Conservation (phyloP, 1,284 basidiomycete species). For the Trichosporon asahii region DNA sequence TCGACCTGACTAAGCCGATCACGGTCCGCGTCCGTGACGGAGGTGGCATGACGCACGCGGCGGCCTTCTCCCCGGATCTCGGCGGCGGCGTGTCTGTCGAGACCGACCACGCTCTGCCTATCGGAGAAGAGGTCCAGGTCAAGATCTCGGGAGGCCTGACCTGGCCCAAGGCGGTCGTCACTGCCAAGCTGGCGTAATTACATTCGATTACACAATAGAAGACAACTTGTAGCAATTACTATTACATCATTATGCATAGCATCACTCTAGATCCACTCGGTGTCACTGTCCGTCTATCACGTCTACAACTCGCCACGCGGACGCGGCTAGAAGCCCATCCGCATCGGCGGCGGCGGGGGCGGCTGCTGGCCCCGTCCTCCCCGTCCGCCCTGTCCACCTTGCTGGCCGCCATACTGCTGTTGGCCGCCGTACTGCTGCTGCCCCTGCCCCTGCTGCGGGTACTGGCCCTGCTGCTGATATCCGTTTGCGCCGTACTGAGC, state of each 20-base stretch:
- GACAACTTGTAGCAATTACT: slow-evolving; percentile 11
- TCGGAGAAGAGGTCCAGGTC: slow-evolving; percentile 37
- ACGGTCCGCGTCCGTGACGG: not conserved
- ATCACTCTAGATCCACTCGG: slow-evolving; percentile 10
- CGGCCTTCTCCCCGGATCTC: not conserved
- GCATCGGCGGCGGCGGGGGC: slow-evolving; percentile 42
- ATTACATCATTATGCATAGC: slow-evolving; percentile 16
- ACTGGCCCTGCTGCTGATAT: slow-evolving; percentile 12
- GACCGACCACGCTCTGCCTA: not conserved
- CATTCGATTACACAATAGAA: slow-evolving; percentile 15
- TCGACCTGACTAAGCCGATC: not conserved
- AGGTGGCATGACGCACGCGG: not conserved
- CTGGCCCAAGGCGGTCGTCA: slow-evolving; percentile 36
- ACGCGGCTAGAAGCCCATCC: slow-evolving; percentile 40
- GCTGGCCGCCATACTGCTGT: slow-evolving; percentile 19
- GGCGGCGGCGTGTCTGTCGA: not conserved
- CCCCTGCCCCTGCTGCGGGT: slow-evolving; percentile 20
- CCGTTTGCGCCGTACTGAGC: slow-evolving; percentile 12
- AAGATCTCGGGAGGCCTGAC: slow-evolving; percentile 18
- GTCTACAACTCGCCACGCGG: not conserved
- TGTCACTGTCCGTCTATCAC: not conserved
- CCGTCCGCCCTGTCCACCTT: not conserved
- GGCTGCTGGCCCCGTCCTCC: slow-evolving; percentile 16
- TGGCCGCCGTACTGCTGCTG: slow-evolving; percentile 10
- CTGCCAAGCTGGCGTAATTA: not conserved